phyloP scores from a whole-genome alignment of 2,329 filamentous ascomycete species.

The Diaporthe sp. region DNA sequence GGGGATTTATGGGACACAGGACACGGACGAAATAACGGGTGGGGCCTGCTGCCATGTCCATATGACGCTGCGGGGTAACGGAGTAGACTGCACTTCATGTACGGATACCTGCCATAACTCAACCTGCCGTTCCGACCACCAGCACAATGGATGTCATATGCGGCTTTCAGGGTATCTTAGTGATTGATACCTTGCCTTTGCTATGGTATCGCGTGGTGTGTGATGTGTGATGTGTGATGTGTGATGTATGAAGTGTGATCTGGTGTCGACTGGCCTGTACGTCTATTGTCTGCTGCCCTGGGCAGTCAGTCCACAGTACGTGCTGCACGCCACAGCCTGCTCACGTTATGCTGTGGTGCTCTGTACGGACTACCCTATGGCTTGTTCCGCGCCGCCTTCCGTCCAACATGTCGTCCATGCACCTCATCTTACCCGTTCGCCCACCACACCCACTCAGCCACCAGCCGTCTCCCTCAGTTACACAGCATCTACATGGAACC shows the following conservation, averaged over 20 bases:
- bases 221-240: no score
- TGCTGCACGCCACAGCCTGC: not conserved
- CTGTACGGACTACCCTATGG: not conserved
- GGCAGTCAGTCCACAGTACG: no score
- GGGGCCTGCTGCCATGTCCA: not conserved
- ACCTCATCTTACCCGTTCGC: not conserved
- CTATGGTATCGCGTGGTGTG: no score
- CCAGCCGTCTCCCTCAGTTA: slow-evolving; percentile 1
- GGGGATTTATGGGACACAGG: not conserved
- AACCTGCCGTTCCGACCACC: not conserved
- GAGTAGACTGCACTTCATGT: not conserved
- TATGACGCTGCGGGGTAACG: slow-evolving; percentile 25
- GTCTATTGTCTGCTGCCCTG: no score
- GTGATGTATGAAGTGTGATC: no score
- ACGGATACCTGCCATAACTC: not conserved
- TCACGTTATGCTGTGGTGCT: not conserved
- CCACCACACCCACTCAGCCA: not conserved
- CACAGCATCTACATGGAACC: slow-evolving; percentile 13
- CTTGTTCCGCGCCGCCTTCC: not conserved
- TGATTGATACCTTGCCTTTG: no score
- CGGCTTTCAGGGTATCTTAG: no score
- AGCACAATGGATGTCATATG: no score
- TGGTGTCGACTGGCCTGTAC: no score
- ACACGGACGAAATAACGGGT: slow-evolving; percentile 12
- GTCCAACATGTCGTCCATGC: not conserved